These are phyloP conservation scores for Neophaeococcomyces mojaviensis DNA, from an alignment of 2,329 filamentous ascomycete genomes.

Conservation along the genomic window DNA sequence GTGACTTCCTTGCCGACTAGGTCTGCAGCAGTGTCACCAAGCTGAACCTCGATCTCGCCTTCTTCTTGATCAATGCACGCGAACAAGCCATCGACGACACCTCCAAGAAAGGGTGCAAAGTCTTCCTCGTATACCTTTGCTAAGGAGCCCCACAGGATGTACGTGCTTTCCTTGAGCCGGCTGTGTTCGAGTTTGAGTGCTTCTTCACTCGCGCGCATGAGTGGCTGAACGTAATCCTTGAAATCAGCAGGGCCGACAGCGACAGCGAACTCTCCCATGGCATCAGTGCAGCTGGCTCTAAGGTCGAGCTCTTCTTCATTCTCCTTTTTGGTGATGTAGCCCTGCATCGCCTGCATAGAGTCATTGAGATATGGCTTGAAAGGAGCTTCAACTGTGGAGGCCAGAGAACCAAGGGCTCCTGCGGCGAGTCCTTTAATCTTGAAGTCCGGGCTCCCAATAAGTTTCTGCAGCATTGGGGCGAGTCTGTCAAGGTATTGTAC, in stretches of 20 bases:
- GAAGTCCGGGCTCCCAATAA: slow-evolving; percentile 76
- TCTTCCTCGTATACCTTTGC: slow-evolving; percentile 82
- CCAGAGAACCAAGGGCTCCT: slow-evolving; percentile 83
- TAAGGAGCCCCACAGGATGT: slow-evolving; percentile 91
- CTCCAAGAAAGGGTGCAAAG: slow-evolving; percentile 40
- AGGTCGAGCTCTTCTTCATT: slow-evolving; percentile 84
- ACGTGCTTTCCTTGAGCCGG: slow-evolving; percentile 88
- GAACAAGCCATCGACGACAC: slow-evolving; percentile 53
- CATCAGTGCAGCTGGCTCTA: slow-evolving; percentile 81
- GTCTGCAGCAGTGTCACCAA: slow-evolving; percentile 66
- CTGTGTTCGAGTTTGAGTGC: slow-evolving; percentile 82
- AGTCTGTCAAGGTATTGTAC: slow-evolving; percentile 74
- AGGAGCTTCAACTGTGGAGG: slow-evolving; percentile 69
- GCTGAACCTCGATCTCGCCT: slow-evolving; percentile 66
- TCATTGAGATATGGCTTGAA: slow-evolving; percentile 90
- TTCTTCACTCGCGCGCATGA: slow-evolving; percentile 91
- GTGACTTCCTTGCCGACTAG: slow-evolving; percentile 69
- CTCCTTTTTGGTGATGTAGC: slow-evolving; percentile 78
- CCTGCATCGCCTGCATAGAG: slow-evolving; percentile 81
- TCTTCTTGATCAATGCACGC: slow-evolving; percentile 86
- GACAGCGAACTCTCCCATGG: slow-evolving; percentile 84
- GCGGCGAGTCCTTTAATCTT: slow-evolving; percentile 86
- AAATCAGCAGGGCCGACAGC: slow-evolving; percentile 82
- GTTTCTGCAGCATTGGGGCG: slow-evolving; percentile 73
- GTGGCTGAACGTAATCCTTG: slow-evolving; percentile 79